These are phyloP conservation scores for Phylloporus rhodoxanthus DNA, from an alignment of 768 basidiomycete species.

Conservation along the genomic window DNA sequence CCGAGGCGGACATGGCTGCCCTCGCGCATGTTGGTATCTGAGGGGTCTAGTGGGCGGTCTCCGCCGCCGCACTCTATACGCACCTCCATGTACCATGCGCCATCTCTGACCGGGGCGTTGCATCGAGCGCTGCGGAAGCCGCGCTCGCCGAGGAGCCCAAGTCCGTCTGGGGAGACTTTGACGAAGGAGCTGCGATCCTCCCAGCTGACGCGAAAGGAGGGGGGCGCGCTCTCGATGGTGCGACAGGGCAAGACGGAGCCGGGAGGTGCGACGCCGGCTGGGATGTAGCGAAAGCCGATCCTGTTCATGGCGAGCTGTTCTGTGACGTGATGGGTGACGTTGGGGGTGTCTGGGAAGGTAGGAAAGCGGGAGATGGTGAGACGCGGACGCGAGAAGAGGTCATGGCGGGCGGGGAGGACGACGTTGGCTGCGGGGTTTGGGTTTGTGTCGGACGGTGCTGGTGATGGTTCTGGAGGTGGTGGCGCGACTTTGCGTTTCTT, in stretches of 20 bases:
- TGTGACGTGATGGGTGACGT: conserved; percentile 53
- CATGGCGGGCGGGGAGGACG: conserved; percentile 59
- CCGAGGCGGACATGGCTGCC: conserved; percentile 86
- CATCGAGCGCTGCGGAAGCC: conserved; percentile 89
- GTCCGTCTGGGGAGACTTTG: conserved; percentile 71
- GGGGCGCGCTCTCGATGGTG: conserved; percentile 75
- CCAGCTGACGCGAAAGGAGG: conserved; percentile 73
- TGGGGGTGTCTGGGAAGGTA: conserved; percentile 53
- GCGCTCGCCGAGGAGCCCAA: conserved; percentile 71
- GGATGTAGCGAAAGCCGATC: conserved; percentile 73
- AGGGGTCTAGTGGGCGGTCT: conserved; percentile 36
- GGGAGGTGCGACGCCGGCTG: conserved; percentile 65
- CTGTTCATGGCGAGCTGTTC: conserved; percentile 71
- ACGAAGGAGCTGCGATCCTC: conserved; percentile 84
- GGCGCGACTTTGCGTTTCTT: conserved; percentile 52
- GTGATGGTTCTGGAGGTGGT: conserved; percentile 40
- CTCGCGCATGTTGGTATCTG: conserved; percentile 47
- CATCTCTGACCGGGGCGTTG: conserved; percentile 85
- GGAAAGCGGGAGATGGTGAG: conserved; percentile 74
- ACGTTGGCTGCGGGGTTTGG: conserved; percentile 35
- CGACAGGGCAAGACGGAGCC: conserved; percentile 60
- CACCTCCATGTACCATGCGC: conserved; percentile 93
- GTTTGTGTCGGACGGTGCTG: conserved; percentile 52
- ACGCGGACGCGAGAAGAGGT: conserved; percentile 63
- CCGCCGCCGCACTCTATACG: conserved; percentile 71